Conservation (phyloP, 345 rosid species). For the Moringa oleifera region DNA sequence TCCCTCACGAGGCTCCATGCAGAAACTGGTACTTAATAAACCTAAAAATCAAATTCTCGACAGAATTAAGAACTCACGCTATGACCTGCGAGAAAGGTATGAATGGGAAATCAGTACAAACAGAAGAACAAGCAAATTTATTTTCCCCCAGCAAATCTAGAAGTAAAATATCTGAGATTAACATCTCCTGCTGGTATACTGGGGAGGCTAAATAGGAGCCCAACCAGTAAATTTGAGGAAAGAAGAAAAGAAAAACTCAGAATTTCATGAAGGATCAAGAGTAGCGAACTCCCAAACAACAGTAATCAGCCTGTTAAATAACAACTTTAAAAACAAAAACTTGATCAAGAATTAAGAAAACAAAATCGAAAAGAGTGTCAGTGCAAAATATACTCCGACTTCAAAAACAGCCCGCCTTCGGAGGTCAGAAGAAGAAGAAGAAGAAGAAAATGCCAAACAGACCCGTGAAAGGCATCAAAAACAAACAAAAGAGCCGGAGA, state of each 20-base stretch:
- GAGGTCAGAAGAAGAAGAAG: neutral
- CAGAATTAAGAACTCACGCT: conserved; percentile 15
- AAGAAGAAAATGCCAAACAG: neutral
- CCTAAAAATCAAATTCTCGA: conserved; percentile 4
- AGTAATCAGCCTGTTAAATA: neutral
- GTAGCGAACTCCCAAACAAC: neutral
- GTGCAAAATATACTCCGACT: too few species aligned
- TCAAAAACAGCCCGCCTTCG: too few species aligned
- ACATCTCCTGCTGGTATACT: too few species aligned
- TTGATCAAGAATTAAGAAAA: too few species aligned
- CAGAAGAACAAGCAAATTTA: neutral
- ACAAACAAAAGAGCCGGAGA: neutral
- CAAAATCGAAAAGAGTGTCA: too few species aligned
- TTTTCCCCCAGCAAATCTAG: too few species aligned
- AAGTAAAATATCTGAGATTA: neutral
- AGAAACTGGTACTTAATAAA: conserved; percentile 10
- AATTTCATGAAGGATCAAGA: neutral
- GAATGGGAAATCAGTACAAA: conserved; percentile 5
- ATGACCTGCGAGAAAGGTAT: conserved; percentile 23
- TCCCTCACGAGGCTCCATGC: conserved; percentile 49
- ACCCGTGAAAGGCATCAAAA: neutral
- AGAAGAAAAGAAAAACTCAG: neutral
- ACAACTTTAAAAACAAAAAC: neutral
- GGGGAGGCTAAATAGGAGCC: too few species aligned
- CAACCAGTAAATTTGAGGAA: neutral